These are phyloP conservation scores for Colletotrichum gloeosporioides DNA, from an alignment of 2,329 filamentous ascomycete species.

Conservation along the genomic window DNA sequence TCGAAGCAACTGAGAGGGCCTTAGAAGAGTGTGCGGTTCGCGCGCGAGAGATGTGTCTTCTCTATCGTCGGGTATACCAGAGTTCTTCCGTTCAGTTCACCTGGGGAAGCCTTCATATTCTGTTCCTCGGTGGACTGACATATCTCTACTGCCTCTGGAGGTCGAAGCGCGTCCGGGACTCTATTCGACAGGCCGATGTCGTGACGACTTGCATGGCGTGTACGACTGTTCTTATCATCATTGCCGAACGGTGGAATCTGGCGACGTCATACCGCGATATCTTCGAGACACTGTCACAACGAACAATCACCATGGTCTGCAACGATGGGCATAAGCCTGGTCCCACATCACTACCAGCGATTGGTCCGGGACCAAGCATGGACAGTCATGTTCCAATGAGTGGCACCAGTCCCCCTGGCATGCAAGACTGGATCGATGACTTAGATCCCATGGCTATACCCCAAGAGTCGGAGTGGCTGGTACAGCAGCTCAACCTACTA, in stretches of 20 bases:
- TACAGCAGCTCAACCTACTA: slow-evolving; percentile 19
- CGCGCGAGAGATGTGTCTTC: slow-evolving; percentile 35
- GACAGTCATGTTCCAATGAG: background rate
- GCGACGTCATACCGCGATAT: slow-evolving; percentile 37
- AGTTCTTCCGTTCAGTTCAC: slow-evolving; percentile 26
- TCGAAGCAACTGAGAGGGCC: slow-evolving; percentile 11
- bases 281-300: slow-evolving; percentile 32
- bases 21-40: slow-evolving; percentile 12
- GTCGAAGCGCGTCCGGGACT: background rate
- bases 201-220: slow-evolving; percentile 39
- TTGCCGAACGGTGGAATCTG: slow-evolving; percentile 37
- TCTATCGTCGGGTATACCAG: slow-evolving; percentile 39
- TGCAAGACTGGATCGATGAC: slow-evolving; percentile 26
- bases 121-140: slow-evolving; percentile 38
- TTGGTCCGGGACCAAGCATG: background rate
- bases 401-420: background rate
- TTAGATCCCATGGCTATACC: slow-evolving; percentile 23
- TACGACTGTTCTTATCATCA: slow-evolving; percentile 37
- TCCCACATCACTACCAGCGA: background rate
- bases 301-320: slow-evolving; percentile 31
- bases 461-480: slow-evolving; percentile 25
- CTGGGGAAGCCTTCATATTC: slow-evolving; percentile 37
- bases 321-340: slow-evolving; percentile 4
- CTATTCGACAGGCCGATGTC: slow-evolving; percentile 21
- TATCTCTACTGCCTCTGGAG: slow-evolving; percentile 31